A percentile compares a stretch with the other conserved stretches of the same genome.
phyloP scores from a whole-genome alignment of 768 basidiomycete genomes.

The Russula foetens region DNA sequence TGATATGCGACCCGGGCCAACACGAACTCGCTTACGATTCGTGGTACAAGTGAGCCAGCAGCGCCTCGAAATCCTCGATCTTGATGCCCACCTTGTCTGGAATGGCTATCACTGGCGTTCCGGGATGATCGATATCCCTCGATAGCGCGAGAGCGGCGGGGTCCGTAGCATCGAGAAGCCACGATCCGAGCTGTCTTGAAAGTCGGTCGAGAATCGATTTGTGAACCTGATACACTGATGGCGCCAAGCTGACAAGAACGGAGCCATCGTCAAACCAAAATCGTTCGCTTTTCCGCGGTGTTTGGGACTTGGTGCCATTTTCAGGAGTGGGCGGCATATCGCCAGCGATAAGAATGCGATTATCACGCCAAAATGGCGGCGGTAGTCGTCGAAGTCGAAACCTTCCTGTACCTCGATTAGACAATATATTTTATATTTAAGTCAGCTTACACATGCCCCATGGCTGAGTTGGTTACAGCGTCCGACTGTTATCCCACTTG shows the following conservation, averaged over 20 bases:
- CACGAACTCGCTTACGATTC: conserved; percentile 43
- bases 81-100: conserved; percentile 33
- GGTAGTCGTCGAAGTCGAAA: too few species aligned
- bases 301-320: neutral
- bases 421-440: neutral
- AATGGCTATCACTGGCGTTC: conserved; percentile 23
- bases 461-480: conserved; percentile 46
- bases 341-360: neutral
- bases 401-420: neutral
- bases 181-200: conserved; percentile 30
- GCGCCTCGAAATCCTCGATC: conserved; percentile 42
- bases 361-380: neutral
- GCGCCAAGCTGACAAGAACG: conserved; percentile 39
- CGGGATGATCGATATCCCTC: neutral
- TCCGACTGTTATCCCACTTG: conserved; percentile 35
- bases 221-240: conserved; percentile 50
- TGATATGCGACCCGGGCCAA: neutral
- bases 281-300: neutral
- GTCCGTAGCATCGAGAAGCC: conserved; percentile 4
- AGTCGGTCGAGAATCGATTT: conserved; percentile 43
- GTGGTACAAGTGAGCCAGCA: conserved; percentile 62
- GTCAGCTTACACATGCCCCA: conserved; percentile 30
- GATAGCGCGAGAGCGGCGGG: neutral
- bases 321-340: neutral
- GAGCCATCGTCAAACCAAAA: conserved; percentile 62